Percentiles rank a stretch among this genome's conserved stretches.
phyloP scores from a whole-genome alignment of 805 yeast species.

The Candida taoyuanica region DNA sequence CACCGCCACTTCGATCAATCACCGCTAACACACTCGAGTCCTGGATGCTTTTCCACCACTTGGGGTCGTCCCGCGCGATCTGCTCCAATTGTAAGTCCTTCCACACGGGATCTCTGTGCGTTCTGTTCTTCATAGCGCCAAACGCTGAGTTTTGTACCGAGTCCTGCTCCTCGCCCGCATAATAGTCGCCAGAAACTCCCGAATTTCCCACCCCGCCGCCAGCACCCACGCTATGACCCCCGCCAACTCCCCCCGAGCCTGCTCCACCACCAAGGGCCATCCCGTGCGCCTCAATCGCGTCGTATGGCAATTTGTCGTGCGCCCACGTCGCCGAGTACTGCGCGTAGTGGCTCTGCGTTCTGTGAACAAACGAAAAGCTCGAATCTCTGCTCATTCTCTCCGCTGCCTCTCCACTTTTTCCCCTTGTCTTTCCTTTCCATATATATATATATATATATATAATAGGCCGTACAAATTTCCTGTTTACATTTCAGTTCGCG shows the following conservation, averaged over 20 bases:
- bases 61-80: constrained; percentile 22
- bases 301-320: constrained; percentile 26
- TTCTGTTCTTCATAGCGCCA: constrained; percentile 22
- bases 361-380: constrained; percentile 18
- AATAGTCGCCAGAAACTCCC: no score
- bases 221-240: no score
- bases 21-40: constrained; percentile 16
- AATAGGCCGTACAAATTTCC: no score
- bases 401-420: no score
- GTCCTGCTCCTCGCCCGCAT: no score
- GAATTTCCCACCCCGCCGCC: no score
- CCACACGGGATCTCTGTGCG: constrained; percentile 22
- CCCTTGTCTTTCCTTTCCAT: no score
- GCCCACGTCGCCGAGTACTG: constrained; percentile 32
- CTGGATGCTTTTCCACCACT: constrained; percentile 11
- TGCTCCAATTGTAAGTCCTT: constrained; percentile 26
- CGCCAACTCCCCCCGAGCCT: no score
- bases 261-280: no score
- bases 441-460: no score
- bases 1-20: constrained; percentile 6
- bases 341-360: constrained; percentile 27
- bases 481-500: not conserved
- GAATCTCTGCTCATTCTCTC: constrained; percentile 7
- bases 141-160: constrained; percentile 19
- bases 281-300: constrained; percentile 21